These are phyloP conservation scores for Prinsepia uniflora DNA, from an alignment of 306 rosid genomes.

Conservation along the genomic window DNA sequence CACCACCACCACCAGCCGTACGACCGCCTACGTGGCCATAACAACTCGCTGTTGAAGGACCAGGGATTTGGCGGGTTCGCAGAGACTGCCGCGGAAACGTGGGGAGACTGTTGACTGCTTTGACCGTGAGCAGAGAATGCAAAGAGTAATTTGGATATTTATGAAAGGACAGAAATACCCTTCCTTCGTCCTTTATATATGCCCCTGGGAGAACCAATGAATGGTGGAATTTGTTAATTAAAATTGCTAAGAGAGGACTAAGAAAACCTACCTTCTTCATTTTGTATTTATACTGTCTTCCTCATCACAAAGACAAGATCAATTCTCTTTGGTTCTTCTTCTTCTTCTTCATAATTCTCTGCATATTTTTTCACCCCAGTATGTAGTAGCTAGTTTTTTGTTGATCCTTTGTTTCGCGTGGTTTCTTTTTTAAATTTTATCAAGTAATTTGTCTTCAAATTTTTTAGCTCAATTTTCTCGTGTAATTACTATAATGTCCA, in stretches of 20 bases:
- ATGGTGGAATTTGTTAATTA: not conserved
- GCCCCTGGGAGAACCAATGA: not conserved
- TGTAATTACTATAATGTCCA: too few relatives aligned
- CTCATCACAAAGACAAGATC: not conserved
- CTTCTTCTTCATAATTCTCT: too few relatives aligned
- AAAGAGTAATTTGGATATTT: not conserved
- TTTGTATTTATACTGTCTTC: not conserved
- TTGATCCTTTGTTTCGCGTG: not conserved
- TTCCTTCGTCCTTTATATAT: not conserved
- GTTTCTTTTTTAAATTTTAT: not conserved
- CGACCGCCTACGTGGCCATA: conserved; percentile 25
- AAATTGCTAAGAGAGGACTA: too few relatives aligned
- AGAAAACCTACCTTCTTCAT: not conserved
- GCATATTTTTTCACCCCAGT: too few relatives aligned
- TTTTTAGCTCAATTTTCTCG: not conserved
- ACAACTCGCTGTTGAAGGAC: conserved; percentile 32
- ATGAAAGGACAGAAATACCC: not conserved
- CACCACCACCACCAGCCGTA: conserved; percentile 18
- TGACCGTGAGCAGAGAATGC: not conserved
- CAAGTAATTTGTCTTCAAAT: not conserved
- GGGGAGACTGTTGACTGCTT: conserved; percentile 41
- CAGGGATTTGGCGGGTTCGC: conserved; percentile 70
- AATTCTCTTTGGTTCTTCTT: not conserved
- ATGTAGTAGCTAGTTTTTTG: not conserved
- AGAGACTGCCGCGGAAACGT: conserved; percentile 51